These are phyloP conservation scores for Eutrema heterophyllum DNA, from an alignment of 345 rosid species.

Conservation along the genomic window DNA sequence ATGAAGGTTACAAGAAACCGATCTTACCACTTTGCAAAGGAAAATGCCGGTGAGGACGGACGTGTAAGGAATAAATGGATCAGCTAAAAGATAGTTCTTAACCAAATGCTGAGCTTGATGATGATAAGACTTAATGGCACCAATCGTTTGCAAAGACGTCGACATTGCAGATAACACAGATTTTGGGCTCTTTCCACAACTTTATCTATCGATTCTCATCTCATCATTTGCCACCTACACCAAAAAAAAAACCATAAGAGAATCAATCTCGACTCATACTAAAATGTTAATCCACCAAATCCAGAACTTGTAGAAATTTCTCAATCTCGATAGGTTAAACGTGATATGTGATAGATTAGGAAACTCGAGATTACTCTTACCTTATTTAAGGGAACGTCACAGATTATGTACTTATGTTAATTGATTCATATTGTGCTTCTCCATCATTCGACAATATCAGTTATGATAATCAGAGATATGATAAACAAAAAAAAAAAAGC, in stretches of 20 bases:
- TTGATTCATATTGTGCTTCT: neutral
- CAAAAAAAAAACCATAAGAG: neutral
- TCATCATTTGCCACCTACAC: conserved; percentile 7
- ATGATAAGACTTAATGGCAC: conserved; percentile 50
- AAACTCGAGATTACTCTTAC: neutral
- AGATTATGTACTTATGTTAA: neutral
- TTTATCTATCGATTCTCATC: conserved; percentile 11
- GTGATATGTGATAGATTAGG: neutral
- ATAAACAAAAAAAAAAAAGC: neutral
- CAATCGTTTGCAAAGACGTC: conserved; percentile 28
- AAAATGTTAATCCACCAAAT: neutral
- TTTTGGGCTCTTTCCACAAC: neutral
- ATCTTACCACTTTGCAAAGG: conserved; percentile 84
- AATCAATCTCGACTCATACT: neutral
- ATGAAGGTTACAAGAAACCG: neutral
- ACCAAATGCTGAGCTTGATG: conserved; percentile 67
- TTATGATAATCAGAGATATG: neutral
- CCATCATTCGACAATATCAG: neutral
- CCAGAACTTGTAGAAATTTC: neutral
- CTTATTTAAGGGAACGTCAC: neutral
- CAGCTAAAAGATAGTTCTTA: conserved; percentile 59
- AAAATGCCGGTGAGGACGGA: conserved; percentile 71
- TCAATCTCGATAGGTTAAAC: no score
- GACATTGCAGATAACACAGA: conserved; percentile 22
- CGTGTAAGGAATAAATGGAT: conserved; percentile 72